Conservation (phyloP, 2,329 filamentous ascomycete species). For the Sporothrix curviconia region DNA sequence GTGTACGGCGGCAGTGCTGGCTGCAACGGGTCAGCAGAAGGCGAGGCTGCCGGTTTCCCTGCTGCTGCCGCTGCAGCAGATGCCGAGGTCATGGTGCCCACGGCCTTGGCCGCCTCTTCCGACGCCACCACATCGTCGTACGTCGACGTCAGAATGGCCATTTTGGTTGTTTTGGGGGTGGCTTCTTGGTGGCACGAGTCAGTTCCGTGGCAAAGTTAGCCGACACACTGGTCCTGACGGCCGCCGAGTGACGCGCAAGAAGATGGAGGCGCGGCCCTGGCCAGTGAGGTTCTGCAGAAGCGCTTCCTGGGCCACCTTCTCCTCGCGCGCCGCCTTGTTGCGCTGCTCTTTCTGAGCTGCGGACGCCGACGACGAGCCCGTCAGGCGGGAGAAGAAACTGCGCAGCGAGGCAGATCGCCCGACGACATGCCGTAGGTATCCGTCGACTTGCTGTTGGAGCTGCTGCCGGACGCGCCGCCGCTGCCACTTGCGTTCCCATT, state of each 20-base stretch:
- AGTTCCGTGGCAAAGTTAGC: constrained; percentile 73
- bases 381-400: constrained; percentile 75
- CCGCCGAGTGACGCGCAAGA: constrained; percentile 83
- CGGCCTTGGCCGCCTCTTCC: constrained; percentile 28
- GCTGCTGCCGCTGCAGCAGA: not conserved
- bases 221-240: constrained; percentile 68
- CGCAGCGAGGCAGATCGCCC: constrained; percentile 58
- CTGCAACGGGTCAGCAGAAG: not conserved
- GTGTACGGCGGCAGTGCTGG: constrained; percentile 32
- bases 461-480: not conserved
- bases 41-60: not conserved
- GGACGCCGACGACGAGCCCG: constrained; percentile 32
- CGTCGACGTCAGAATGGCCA: constrained; percentile 85
- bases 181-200: constrained; percentile 93
- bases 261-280: constrained; percentile 70
- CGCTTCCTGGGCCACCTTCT: constrained; percentile 54
- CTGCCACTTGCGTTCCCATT: not conserved
- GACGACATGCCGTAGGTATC: constrained; percentile 45
- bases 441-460: constrained; percentile 30
- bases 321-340: constrained; percentile 54
- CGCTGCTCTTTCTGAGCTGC: constrained; percentile 44
- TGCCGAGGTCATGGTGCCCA: not conserved
- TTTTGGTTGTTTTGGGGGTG: constrained; percentile 81
- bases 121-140: constrained; percentile 74
- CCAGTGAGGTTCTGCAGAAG: constrained; percentile 67